Base-by-base conservation (phyloP, 116 monocot genomes). In the Trichopus zeylanicus region DNA sequence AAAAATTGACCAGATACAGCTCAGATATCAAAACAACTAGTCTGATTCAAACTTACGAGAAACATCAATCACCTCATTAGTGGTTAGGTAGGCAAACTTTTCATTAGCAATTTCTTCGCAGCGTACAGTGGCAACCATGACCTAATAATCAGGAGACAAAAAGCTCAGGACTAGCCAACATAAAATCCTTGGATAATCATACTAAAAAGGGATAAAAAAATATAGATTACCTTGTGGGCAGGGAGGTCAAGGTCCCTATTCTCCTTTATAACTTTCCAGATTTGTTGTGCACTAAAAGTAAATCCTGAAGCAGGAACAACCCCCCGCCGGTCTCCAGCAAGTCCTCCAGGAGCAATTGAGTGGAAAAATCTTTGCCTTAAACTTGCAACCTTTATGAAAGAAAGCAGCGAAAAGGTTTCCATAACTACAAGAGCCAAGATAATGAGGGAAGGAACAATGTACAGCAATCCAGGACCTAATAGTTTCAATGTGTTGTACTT, bases 91-190 rank as follows among this genome's bases (percentile, higher is more conserved):
- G 53, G 75, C 81, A 68, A 87, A 54, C 60, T 87, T 87, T 70
- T 91, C 97, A 66, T 91, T 79, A 31, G 91, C 97, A 70, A 97
- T 97, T 82, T 97, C 97, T 69, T 91, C 97, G 77, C 97, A 97
- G 19, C 97, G 90, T 26, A 97, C 91, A 58, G 97, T 97, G 22
- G 97, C 91, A 33, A 97, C 97, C 97, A 97, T 97, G 55, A 97
- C 84, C 97, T 97, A 29, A 19, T 62, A 51, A 26, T 22, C 11
- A 52, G 19, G 7, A 57, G 8, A 19, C 15, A 24, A 42, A 60
- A 18, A 13, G 22, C 6, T 61, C 48, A 34, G 1, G 16, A 28
- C 23, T 8, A 19, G 21, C 23, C 19, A 21, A 49, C 19, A 49
- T 0, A 49, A 24, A n/a, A n/a, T n/a, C n/a, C n/a, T n/a, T n/a